Percentiles rank a stretch among this genome's conserved stretches.
Conservation (phyloP, 2,329 filamentous ascomycete genomes). For the Colletotrichum godetiae region DNA sequence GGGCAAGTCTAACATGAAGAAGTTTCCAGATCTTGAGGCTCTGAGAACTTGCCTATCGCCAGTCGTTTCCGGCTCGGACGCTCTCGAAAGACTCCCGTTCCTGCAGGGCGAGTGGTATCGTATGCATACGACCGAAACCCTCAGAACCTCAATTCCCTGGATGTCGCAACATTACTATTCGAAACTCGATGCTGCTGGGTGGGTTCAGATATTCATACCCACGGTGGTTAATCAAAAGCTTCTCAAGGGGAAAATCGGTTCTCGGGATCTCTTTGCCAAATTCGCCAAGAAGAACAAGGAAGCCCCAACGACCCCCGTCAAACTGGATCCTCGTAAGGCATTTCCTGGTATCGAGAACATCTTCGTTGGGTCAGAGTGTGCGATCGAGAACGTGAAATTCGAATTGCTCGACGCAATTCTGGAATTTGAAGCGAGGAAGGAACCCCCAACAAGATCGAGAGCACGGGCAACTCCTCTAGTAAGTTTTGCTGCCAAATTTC, state of each 20-base stretch:
- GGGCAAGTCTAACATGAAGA: background rate
- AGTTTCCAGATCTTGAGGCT: background rate
- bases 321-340: background rate
- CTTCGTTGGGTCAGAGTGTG: background rate
- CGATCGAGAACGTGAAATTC: background rate
- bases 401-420: conserved; percentile 8
- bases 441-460: background rate
- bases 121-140: background rate
- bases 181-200: background rate
- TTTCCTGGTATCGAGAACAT: conserved; percentile 3
- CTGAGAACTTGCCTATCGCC: background rate
- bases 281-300: background rate
- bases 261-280: background rate
- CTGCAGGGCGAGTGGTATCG: conserved; percentile 1
- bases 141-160: background rate
- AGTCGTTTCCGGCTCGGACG: background rate
- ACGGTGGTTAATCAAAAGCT: conserved; percentile 1
- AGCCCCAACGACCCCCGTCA: background rate
- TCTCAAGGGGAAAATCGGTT: background rate
- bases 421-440: background rate
- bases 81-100: background rate
- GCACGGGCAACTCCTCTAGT: background rate
- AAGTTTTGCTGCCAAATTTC: background rate
- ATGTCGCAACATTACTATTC: background rate
- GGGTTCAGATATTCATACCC: background rate